Conservation (phyloP, 78 protist genomes). For the Paulinella micropora region DNA sequence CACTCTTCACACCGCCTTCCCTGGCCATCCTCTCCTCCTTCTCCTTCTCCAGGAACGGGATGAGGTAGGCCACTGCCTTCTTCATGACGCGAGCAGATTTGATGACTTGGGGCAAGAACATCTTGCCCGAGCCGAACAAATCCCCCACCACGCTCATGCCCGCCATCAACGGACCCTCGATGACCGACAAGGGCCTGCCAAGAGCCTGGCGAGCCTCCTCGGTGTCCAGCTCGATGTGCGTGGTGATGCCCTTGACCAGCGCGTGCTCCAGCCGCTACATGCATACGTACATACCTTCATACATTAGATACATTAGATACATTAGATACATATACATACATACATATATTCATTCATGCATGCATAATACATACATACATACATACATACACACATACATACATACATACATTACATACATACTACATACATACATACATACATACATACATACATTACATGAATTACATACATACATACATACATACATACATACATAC, state of each 20-base stretch:
- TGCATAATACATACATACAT: neutral
- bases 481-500: neutral
- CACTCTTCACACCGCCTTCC: neutral
- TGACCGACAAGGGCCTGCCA: conserved; percentile 27
- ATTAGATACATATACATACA: neutral
- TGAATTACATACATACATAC: neutral
- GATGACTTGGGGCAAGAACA: conserved; percentile 90
- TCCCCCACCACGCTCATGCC: conserved; percentile 94
- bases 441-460: neutral
- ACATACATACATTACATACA: neutral
- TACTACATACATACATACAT: neutral
- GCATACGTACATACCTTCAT: neutral
- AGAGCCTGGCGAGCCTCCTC: conserved; percentile 69
- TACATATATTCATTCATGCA: neutral
- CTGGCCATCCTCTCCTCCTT: conserved; percentile 16
- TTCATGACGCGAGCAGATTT: conserved; percentile 95
- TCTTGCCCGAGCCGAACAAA: conserved; percentile 93
- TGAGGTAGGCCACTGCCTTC: conserved; percentile 83
- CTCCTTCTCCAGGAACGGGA: conserved; percentile 90
- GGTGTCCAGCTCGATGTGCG: conserved; percentile 65
- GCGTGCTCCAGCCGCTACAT: conserved; percentile 53
- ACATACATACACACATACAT: neutral
- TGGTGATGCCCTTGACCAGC: conserved; percentile 80
- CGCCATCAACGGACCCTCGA: conserved; percentile 90
- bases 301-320: neutral